A percentile compares a stretch with the other conserved stretches of the same genome.
Conservation (phyloP, 2,329 filamentous ascomycete species). For the Beauveria pseudobassiana region DNA sequence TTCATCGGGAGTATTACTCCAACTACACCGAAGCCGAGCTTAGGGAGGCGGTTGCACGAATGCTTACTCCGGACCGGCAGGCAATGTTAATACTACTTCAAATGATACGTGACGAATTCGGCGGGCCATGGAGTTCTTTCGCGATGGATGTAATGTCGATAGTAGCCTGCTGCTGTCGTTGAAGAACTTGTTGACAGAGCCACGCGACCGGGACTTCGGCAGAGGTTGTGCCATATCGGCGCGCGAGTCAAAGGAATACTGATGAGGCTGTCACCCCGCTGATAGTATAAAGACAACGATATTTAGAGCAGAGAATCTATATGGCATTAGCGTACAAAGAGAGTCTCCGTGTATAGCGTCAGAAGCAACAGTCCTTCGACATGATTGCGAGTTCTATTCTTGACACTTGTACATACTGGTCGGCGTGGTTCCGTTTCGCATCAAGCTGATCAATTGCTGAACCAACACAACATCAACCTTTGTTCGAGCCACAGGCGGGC, state of each 20-base stretch:
- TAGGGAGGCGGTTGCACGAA: not conserved
- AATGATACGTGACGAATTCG: conserved; percentile 12
- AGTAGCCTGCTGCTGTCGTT: not conserved
- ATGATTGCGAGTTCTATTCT: too few species aligned
- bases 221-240: not conserved
- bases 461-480: too few species aligned
- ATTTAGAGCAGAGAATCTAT: too few species aligned
- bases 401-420: too few species aligned
- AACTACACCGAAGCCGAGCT: not conserved
- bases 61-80: conserved; percentile 1
- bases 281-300: too few species aligned
- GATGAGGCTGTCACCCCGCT: not conserved
- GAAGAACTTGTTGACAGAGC: not conserved
- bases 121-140: conserved; percentile 11
- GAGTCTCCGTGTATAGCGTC: too few species aligned
- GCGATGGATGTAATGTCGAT: conserved; percentile 5
- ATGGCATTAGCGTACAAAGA: too few species aligned
- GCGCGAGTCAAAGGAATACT: not conserved
- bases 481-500: too few species aligned
- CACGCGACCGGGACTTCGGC: not conserved
- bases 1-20: not conserved
- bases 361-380: too few species aligned
- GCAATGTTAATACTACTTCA: conserved; percentile 6
- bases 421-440: too few species aligned
- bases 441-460: too few species aligned